Evolutionary conservation across 495 filamentous ascomycete genomes (phyloP).

Genomic region (Paragyromitra xinjiangensis): DNA sequence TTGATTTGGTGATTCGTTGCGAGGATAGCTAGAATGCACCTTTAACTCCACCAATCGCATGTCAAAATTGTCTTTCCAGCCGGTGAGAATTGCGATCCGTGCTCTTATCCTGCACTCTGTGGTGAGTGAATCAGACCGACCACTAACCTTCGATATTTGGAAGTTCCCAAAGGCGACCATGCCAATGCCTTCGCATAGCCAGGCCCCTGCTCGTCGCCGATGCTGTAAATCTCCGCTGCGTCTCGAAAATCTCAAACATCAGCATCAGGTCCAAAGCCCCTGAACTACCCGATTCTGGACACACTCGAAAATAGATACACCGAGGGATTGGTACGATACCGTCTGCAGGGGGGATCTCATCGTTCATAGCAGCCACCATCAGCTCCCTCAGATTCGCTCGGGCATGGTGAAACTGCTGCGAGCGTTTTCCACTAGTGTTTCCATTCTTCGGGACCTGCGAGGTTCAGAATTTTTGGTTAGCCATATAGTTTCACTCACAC

Average conservation of each 20-base stretch:
- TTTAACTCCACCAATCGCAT: conserved; percentile 42
- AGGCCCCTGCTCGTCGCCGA: conserved; percentile 71
- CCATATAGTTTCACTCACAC: conserved; percentile 24
- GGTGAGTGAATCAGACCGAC: conserved; percentile 56
- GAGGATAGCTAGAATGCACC: conserved; percentile 65
- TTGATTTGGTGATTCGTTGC: conserved; percentile 65
- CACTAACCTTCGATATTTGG: conserved; percentile 67
- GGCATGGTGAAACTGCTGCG: conserved; percentile 50
- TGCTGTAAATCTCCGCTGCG: conserved; percentile 60
- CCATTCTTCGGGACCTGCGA: conserved; percentile 52
- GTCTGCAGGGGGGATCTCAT: conserved; percentile 54
- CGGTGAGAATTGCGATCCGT: conserved; percentile 29
- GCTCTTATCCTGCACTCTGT: conserved; percentile 42
- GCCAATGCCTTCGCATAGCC: conserved; percentile 64
- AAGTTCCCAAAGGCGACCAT: conserved; percentile 72
- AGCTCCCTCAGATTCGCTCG: conserved; percentile 53
- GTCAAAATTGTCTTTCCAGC: conserved; percentile 34
- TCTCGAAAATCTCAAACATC: conserved; percentile 51
- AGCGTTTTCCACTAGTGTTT: conserved; percentile 53
- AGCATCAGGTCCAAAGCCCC: conserved; percentile 47
- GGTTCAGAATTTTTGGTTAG: conserved; percentile 42
- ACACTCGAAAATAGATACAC: conserved; percentile 33
- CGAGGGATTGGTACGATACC: conserved; percentile 41
- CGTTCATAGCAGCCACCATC: conserved; percentile 53
- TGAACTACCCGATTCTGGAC: conserved; percentile 47